Evolutionary conservation across 306 rosid genomes (phyloP).

Genomic region (Mucuna pruriens): DNA sequence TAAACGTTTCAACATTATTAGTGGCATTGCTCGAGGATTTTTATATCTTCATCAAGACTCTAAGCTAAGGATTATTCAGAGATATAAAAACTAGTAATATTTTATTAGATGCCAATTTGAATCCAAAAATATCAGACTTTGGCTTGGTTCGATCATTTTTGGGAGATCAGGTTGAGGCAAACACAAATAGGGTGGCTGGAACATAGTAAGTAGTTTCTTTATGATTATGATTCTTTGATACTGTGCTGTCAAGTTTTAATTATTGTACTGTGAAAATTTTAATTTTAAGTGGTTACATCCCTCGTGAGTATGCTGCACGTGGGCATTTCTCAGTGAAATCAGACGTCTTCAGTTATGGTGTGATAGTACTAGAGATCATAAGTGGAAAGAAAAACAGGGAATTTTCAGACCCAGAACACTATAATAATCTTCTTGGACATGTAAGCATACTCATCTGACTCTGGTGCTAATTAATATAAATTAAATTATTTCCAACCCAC

Average conservation of each 20-base stretch:
- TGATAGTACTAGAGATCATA: slow-evolving; percentile 1
- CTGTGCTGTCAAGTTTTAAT: neutral
- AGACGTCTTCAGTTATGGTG: slow-evolving; percentile 24
- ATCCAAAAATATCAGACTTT: slow-evolving; percentile 28
- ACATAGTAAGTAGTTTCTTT: neutral
- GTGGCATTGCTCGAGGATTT: slow-evolving; percentile 27
- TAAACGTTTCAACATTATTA: neutral
- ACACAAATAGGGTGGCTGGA: neutral
- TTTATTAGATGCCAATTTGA: neutral
- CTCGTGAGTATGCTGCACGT: slow-evolving; percentile 7
- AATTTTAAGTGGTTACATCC: slow-evolving; percentile 22
- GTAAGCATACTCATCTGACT: neutral
- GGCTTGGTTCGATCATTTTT: neutral
- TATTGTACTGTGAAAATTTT: too few species aligned
- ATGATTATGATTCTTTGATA: neutral
- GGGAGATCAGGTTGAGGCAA: neutral
- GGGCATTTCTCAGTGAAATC: slow-evolving; percentile 21
- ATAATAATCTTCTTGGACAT: slow-evolving; percentile 31
- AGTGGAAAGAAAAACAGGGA: neutral
- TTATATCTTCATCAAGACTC: slow-evolving; percentile 34
- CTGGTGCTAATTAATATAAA: neutral
- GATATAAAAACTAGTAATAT: slow-evolving; percentile 14
- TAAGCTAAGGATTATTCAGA: slow-evolving; percentile 6
- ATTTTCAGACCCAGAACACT: neutral
- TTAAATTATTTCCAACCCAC: neutral